Base-by-base conservation (phyloP, 2,329 filamentous ascomycete genomes). In the Pseudodiploospora longispora region DNA sequence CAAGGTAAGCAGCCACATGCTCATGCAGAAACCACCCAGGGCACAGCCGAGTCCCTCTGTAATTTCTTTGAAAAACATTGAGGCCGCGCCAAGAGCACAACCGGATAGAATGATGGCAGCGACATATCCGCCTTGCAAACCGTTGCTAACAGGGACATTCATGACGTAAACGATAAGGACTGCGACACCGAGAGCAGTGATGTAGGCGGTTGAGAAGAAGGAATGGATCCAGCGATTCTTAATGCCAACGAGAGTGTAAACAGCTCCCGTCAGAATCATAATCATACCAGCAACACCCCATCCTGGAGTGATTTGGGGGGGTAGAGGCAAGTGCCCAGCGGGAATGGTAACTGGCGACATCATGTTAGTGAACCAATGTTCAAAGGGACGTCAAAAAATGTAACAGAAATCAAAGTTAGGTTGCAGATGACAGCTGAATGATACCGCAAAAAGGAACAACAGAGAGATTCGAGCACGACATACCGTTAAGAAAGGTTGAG, bases 151-250 rank as follows among this genome's bases (percentile, higher is more conserved):
- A 0, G 89, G 88, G 1, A 82, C 76, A 43, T 75, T 83, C 84
- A 94, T 93, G 34, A 96, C 83, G 60, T 96, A 96, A 37, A 95
- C 64, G 43, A 96, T 87, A 27, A 97, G 70, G 3, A 95, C 84
- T 0, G 85, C 80, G 9, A 93, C 82, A 10, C 85, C 81, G 32
- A 96, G 67, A 37, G 82, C 77, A 27, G 78, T 74, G 28, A 93
- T 69, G 54, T 85, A 90, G 5, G 80, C 85, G 1, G 83, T 79
- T 10, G 89, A 93, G 46, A 95, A 75, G 61, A 85, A 94, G 10
- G 85, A 82, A 59, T 93, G 84, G 9, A 91, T 74, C 78, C 78
- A 83, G 61, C 76, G 75, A 56, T 87, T 87, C 64, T 87, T 91
- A 57, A 95, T 87, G 1, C 90, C 90, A 52, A 95, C 75, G 19